Percentiles rank a stretch among this genome's conserved stretches.
These are phyloP conservation scores for Diaporthe destruens DNA, from an alignment of 2,329 filamentous ascomycete species.

Conservation along the genomic window DNA sequence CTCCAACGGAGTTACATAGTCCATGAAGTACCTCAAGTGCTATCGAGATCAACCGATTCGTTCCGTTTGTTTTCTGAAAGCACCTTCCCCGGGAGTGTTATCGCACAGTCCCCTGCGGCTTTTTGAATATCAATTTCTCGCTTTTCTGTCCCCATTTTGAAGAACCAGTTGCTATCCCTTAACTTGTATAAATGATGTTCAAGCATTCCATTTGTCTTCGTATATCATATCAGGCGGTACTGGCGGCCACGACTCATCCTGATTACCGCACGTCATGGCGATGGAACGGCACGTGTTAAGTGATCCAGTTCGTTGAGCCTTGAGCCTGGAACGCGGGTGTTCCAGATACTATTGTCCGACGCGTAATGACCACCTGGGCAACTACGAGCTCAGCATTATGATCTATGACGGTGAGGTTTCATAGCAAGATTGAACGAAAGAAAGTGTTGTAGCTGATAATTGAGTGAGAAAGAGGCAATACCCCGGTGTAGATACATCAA, in stretches of 20 bases:
- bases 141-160: neutral
- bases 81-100: neutral
- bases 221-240: neutral
- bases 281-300: neutral
- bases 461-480: neutral
- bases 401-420: neutral
- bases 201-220: neutral
- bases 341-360: neutral
- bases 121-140: neutral
- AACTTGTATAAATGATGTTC: neutral
- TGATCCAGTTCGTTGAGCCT: neutral
- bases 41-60: neutral
- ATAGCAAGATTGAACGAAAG: too few species aligned
- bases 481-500: too few species aligned
- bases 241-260: neutral
- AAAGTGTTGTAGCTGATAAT: fast-evolving
- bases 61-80: neutral
- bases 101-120: neutral
- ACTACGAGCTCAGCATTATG: neutral
- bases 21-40: constrained; percentile 6
- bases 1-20: neutral
- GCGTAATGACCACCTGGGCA: neutral
- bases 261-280: neutral
- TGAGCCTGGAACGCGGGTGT: neutral
- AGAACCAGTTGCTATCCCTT: neutral